Conservation (phyloP, 1,284 basidiomycete species). For the Bondarzewia mesenterica region DNA sequence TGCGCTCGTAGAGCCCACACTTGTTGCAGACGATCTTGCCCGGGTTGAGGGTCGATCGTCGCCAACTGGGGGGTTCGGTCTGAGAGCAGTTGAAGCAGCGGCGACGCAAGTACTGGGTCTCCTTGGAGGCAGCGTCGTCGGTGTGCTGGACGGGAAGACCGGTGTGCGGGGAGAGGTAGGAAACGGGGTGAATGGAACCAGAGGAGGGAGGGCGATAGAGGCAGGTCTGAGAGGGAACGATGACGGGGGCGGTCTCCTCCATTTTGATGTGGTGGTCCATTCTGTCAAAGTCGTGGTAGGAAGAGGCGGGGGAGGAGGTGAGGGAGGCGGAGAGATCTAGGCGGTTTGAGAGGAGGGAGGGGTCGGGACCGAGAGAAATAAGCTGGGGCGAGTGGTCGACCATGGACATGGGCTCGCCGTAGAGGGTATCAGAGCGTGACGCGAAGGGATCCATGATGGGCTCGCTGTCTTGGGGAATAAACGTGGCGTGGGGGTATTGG, state of each 20-base stretch:
- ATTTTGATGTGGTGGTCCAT: slow-evolving; percentile 45
- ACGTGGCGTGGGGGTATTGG: slow-evolving; percentile 24
- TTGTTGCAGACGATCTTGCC: slow-evolving; percentile 89
- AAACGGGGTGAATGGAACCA: slow-evolving; percentile 27
- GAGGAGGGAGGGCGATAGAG: slow-evolving; percentile 31
- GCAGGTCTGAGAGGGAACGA: slow-evolving; percentile 49
- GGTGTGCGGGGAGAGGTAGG: slow-evolving; percentile 44
- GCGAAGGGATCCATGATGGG: slow-evolving; percentile 24
- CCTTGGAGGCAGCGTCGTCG: slow-evolving; percentile 79
- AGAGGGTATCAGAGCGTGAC: slow-evolving; percentile 29
- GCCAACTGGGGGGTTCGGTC: slow-evolving; percentile 80
- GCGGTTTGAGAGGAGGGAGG: slow-evolving; percentile 11
- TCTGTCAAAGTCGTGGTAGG: slow-evolving; percentile 40
- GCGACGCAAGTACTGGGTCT: slow-evolving; percentile 77
- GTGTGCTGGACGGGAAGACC: slow-evolving; percentile 73
- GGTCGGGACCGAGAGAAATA: slow-evolving; percentile 31
- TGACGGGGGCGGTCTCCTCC: slow-evolving; percentile 47
- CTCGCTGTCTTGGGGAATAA: slow-evolving; percentile 26
- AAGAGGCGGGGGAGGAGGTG: slow-evolving; percentile 37
- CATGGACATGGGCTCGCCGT: slow-evolving; percentile 29
- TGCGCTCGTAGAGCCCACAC: slow-evolving; percentile 80
- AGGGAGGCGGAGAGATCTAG: slow-evolving; percentile 23
- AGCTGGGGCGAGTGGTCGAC: slow-evolving; percentile 34
- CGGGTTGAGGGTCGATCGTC: slow-evolving; percentile 75
- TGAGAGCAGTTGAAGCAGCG: slow-evolving; percentile 85